Conservation (phyloP, 139 green algal species). For the Chlorella vulgaris region DNA sequence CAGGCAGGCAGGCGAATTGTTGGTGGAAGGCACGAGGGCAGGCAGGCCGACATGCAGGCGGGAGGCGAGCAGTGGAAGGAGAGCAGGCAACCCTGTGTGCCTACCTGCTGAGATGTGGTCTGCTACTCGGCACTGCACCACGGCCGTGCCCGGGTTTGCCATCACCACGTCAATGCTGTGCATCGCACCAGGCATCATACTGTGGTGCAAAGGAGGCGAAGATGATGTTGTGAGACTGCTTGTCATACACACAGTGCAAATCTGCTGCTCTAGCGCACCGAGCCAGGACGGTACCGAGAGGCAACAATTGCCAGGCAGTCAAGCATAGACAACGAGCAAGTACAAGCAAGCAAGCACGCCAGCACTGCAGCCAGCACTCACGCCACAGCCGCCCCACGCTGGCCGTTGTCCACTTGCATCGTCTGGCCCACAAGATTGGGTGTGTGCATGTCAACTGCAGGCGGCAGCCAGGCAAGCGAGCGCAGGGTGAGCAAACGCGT, state of each 20-base stretch:
- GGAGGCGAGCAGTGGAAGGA: neutral
- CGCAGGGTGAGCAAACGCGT: too few species aligned
- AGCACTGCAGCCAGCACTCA: too few species aligned
- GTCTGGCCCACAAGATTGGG: conserved; percentile 56
- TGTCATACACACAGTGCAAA: neutral
- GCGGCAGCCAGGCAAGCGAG: too few species aligned
- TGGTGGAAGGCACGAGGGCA: too few species aligned
- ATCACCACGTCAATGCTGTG: conserved; percentile 39
- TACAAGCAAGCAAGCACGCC: too few species aligned
- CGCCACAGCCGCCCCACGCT: neutral
- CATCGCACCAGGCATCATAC: conserved; percentile 48
- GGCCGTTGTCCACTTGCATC: neutral
- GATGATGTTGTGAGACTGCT: neutral
- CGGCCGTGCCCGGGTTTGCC: conserved; percentile 11
- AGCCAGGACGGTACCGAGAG: too few species aligned
- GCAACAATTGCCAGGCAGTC: too few species aligned
- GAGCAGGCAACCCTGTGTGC: neutral
- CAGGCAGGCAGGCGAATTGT: neutral
- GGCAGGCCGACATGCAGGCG: too few species aligned
- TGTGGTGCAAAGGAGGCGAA: neutral
- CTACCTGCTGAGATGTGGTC: conserved; percentile 45
- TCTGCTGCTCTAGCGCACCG: too few species aligned
- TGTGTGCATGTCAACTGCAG: conserved; percentile 70
- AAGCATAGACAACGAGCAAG: neutral
- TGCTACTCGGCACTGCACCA: conserved; percentile 48